These are phyloP conservation scores for Camillea tinctor DNA, from an alignment of 2,329 filamentous ascomycete genomes.

Conservation along the genomic window DNA sequence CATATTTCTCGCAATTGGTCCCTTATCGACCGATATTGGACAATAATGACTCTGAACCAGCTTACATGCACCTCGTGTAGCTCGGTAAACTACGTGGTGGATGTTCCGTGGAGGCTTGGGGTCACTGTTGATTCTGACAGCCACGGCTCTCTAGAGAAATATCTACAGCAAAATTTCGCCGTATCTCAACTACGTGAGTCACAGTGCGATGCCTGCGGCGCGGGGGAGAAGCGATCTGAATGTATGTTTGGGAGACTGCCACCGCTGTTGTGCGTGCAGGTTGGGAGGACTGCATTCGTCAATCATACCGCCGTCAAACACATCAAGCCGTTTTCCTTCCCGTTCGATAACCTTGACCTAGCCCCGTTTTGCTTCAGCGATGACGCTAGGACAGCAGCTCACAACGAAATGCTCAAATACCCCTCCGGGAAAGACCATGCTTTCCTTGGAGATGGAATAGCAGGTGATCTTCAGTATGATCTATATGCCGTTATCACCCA, in stretches of 20 bases:
- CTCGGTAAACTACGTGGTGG: constrained; percentile 2
- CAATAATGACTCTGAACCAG: constrained; percentile 62
- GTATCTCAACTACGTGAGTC: neutral
- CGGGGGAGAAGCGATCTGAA: constrained; percentile 4
- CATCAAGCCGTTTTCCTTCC: constrained; percentile 71
- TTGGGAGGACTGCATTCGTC: constrained; percentile 37
- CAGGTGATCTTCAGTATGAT: constrained; percentile 70
- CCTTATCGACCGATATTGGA: constrained; percentile 78
- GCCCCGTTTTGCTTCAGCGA: constrained; percentile 34
- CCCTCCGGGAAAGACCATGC: neutral
- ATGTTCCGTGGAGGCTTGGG: constrained; percentile 7
- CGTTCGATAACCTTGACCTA: constrained; percentile 69
- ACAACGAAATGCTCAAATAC: neutral
- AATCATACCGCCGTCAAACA: constrained; percentile 51
- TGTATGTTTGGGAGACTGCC: constrained; percentile 35
- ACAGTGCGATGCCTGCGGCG: constrained; percentile 9
- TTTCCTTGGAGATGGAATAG: constrained; percentile 35
- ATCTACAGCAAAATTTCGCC: constrained; percentile 2
- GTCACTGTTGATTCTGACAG: constrained; percentile 1
- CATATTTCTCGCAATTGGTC: constrained; percentile 70
- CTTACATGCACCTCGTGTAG: constrained; percentile 63
- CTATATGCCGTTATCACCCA: constrained; percentile 84
- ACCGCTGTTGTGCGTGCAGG: constrained; percentile 71
- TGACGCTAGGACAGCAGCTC: constrained; percentile 8
- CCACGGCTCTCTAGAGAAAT: constrained; percentile 1